A percentile compares a stretch with the other conserved stretches of the same genome.
Conservation (phyloP, 106 monocot genomes). For the Apostasia ramifera region DNA sequence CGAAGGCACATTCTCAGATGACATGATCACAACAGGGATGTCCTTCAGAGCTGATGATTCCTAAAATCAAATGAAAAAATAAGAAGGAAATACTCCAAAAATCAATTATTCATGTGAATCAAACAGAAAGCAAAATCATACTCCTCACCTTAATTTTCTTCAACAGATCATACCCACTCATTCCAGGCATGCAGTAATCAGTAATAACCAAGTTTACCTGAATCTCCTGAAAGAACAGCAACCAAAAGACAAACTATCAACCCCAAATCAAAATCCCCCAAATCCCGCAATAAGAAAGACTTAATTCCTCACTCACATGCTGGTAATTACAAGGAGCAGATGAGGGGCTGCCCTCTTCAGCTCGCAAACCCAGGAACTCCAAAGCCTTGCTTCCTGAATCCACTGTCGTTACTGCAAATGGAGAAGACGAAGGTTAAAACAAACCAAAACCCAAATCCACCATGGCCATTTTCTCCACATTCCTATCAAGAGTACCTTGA, state of each 20-base stretch:
- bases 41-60: constrained; percentile 40
- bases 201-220: constrained; percentile 45
- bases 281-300: background rate
- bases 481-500: constrained; percentile 16
- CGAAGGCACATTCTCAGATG: constrained; percentile 53
- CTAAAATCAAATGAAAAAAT: background rate
- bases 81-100: background rate
- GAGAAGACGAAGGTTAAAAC: background rate
- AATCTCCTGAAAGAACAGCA: constrained; percentile 19
- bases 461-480: background rate
- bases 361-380: constrained; percentile 32
- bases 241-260: background rate
- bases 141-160: constrained; percentile 44
- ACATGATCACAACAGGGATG: constrained; percentile 62
- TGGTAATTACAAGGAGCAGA: constrained; percentile 3
- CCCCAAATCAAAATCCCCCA: background rate
- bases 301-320: constrained; percentile 1
- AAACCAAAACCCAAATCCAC: background rate
- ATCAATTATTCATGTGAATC: background rate
- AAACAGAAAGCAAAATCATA: background rate
- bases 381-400: constrained; percentile 57
- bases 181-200: constrained; percentile 57
- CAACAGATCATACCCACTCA: constrained; percentile 62
- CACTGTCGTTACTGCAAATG: constrained; percentile 39
- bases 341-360: constrained; percentile 3